These are phyloP conservation scores for Pseudopyrenochaeta lycopersici DNA, from an alignment of 2,329 filamentous ascomycete species.

Conservation along the genomic window DNA sequence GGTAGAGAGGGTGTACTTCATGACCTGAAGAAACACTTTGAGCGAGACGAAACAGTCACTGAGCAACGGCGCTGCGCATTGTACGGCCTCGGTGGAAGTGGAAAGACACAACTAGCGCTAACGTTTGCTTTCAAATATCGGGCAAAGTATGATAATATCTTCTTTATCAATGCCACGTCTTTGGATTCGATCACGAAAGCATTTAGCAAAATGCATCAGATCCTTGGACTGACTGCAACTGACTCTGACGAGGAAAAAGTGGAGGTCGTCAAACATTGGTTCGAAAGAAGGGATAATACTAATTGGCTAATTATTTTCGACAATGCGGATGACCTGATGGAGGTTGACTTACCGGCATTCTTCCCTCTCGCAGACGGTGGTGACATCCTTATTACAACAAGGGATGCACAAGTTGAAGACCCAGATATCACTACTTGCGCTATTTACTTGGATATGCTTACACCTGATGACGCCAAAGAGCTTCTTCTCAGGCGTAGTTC, in stretches of 20 bases:
- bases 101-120: conserved; percentile 41
- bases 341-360: conserved; percentile 1
- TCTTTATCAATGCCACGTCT: conserved; percentile 15
- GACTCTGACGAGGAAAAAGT: conserved; percentile 1
- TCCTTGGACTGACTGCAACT: conserved; percentile 8
- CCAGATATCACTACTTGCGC: not conserved
- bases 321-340: conserved; percentile 5
- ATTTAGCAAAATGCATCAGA: conserved; percentile 4
- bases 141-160: not conserved
- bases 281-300: conserved; percentile 7
- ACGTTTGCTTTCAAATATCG: conserved; percentile 30
- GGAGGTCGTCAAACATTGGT: conserved; percentile 21
- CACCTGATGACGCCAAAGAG: conserved; percentile 4
- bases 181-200: conserved; percentile 11
- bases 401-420: conserved; percentile 1
- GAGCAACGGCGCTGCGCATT: not conserved
- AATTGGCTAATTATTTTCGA: conserved; percentile 10
- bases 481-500: conserved; percentile 7
- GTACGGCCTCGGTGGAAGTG: conserved; percentile 36
- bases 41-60: not conserved
- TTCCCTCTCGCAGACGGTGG: conserved; percentile 6
- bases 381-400: conserved; percentile 5
- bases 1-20: not conserved
- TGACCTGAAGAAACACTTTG: not conserved
- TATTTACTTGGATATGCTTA: not conserved